Evolutionary conservation across 495 filamentous ascomycete species (phyloP), one percentile per base, ranked within the genome.

Genomic region (Ramalina intermedia): DNA sequence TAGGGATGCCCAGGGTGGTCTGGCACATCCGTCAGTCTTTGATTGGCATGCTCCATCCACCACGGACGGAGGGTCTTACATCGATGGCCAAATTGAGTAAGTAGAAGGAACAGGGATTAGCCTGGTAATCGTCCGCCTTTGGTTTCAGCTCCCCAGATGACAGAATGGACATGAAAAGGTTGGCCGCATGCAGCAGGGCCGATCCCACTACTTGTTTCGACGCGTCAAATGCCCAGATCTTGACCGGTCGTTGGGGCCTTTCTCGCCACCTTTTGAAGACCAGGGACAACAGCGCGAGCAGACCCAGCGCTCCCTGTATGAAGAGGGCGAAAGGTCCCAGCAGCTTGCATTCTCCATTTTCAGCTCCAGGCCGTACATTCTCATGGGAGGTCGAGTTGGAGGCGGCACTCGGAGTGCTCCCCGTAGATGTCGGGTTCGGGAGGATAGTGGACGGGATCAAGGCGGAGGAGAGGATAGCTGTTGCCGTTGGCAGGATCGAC

Each of bases 161-260:
- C 46, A 96, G 72, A 87, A 98, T 85, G 40, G 86, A 93, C 81
- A 98, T 89, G 58, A 94, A 71, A 8, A 98, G 74, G 61, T 98
- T 98, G 18, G 86, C 81, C 24, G 87, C 71, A 63, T 98, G 91
- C 21, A 94, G 77, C 69, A 98, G 74, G 39, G 84, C 78, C 39
- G 85, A 88, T 9, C 91, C 91, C 52, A 95, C 82, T n/a, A 98
- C 87, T 69, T 98, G 91, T 68, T 98, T 98, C 14, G 84, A 90
- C 29, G 80, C 91, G 65, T 98, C 91, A 61, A 96, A 96, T 56
- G 81, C 87, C 89, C 89, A 98, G 53, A 98, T 85, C 65, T 86
- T 87, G 48, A 96, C 50, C 16, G 93, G 93, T 38, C 91, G 77
- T 58, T 95, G 90, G 1, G 90, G 90, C 23, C 83, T 71, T 67